Percentiles rank a stretch among this genome's conserved stretches.
These are phyloP conservation scores for Nepenthes gracilis DNA, from an alignment of 148 eudicot species.

Conservation along the genomic window DNA sequence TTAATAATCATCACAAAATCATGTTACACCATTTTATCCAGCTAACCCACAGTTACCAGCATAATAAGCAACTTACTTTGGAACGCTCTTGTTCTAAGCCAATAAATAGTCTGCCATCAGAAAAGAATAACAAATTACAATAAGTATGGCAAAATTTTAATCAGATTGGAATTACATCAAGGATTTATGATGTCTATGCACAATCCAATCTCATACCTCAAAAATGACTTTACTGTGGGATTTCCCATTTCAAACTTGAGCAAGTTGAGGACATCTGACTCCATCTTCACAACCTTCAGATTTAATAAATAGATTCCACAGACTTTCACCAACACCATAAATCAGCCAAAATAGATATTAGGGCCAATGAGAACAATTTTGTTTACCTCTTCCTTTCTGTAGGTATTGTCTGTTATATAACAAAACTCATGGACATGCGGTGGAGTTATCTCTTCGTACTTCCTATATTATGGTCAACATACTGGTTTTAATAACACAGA, in stretches of 20 bases:
- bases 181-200: neutral
- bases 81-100: slow-evolving; percentile 38
- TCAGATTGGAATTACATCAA: neutral
- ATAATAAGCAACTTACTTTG: slow-evolving; percentile 15
- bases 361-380: neutral
- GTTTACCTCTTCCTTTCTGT: slow-evolving; percentile 51
- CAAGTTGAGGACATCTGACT: slow-evolving; percentile 52
- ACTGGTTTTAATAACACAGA: neutral
- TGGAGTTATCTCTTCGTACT: slow-evolving; percentile 77
- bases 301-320: neutral
- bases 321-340: neutral
- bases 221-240: slow-evolving; percentile 60
- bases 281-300: slow-evolving; percentile 51
- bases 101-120: slow-evolving; percentile 31
- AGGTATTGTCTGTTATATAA: slow-evolving; percentile 73
- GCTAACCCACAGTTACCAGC: neutral
- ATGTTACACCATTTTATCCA: neutral
- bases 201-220: slow-evolving; percentile 28
- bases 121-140: neutral
- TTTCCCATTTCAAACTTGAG: slow-evolving; percentile 58
- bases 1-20: neutral
- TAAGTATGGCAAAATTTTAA: neutral
- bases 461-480: slow-evolving; percentile 14
- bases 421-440: slow-evolving; percentile 61
- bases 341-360: neutral